A percentile compares a stretch with the other conserved stretches of the same genome.
Evolutionary conservation across 768 basidiomycete genomes (phyloP).

Genomic region (Russula virescens): DNA sequence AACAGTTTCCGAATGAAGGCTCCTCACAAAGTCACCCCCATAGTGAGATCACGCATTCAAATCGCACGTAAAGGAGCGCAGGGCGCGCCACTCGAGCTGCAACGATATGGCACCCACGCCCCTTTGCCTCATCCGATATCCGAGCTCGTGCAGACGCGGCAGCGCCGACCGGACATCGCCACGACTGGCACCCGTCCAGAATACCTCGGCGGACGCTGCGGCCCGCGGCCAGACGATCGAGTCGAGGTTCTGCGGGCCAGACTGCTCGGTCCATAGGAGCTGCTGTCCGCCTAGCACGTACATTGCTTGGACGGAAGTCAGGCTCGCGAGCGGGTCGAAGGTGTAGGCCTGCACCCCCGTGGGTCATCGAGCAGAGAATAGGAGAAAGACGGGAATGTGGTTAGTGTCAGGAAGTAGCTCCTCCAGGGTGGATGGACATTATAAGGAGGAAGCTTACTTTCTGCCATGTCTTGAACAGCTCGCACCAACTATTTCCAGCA

Average conservation of each 20-base stretch:
- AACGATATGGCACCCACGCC: constrained; percentile 34
- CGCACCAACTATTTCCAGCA: constrained; percentile 63
- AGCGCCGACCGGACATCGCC: constrained; percentile 39
- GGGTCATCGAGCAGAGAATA: too few relatives aligned
- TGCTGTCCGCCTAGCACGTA: constrained; percentile 71
- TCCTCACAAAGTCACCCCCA: too few relatives aligned
- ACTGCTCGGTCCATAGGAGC: constrained; percentile 71
- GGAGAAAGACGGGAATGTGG: too few relatives aligned
- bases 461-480: constrained; percentile 79
- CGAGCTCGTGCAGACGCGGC: constrained; percentile 52
- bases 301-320: constrained; percentile 41
- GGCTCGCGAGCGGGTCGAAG: constrained; percentile 60
- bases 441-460: constrained; percentile 37
- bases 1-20: too few relatives aligned
- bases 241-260: constrained; percentile 63
- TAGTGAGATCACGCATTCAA: background rate
- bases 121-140: constrained; percentile 32
- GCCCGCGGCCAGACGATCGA: constrained; percentile 67
- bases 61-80: constrained; percentile 28
- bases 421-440: too few relatives aligned
- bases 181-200: constrained; percentile 55
- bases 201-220: constrained; percentile 66
- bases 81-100: constrained; percentile 40
- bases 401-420: too few relatives aligned
- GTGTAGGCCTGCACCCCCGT: constrained; percentile 44